Evolutionary conservation across 2,329 filamentous ascomycete species (phyloP).

Genomic region (Metarhizium anisopliae): DNA sequence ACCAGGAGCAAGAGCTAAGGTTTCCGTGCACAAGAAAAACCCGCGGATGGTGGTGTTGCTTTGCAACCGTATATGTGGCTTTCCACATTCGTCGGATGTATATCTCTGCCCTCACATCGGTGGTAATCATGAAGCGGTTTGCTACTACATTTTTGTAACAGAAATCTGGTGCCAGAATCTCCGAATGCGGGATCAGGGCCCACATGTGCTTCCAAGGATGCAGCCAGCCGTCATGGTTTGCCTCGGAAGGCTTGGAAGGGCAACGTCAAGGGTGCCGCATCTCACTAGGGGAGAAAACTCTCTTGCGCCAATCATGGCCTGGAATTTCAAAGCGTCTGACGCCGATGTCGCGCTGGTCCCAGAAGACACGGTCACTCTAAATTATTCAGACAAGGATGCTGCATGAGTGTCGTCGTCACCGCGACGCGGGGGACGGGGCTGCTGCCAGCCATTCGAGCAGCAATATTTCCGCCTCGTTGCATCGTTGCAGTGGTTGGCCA

Average conservation of each 20-base stretch:
- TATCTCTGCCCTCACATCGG: slow-evolving; percentile 15
- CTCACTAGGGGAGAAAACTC: neutral
- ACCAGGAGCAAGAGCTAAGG: neutral
- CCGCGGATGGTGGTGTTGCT: neutral
- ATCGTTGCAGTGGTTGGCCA: neutral
- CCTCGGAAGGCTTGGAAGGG: neutral
- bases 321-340: slow-evolving; percentile 18
- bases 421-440: neutral
- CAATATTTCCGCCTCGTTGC: neutral
- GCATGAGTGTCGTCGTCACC: slow-evolving; percentile 8
- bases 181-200: slow-evolving; percentile 17
- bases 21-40: neutral
- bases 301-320: slow-evolving; percentile 20
- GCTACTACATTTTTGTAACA: slow-evolving; percentile 28
- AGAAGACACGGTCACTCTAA: neutral
- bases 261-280: neutral
- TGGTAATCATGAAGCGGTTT: slow-evolving; percentile 13
- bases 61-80: slow-evolving; percentile 6
- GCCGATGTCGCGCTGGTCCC: slow-evolving; percentile 23
- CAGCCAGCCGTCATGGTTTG: slow-evolving; percentile 5
- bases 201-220: slow-evolving; percentile 14
- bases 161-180: slow-evolving; percentile 19
- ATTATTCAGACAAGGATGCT: slow-evolving; percentile 6
- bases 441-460: neutral
- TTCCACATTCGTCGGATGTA: slow-evolving; percentile 15